A percentile compares a stretch with the other conserved stretches of the same genome.
These are phyloP conservation scores for Euphorbia celastroides DNA, from an alignment of 441 rosid genomes.

Conservation along the genomic window DNA sequence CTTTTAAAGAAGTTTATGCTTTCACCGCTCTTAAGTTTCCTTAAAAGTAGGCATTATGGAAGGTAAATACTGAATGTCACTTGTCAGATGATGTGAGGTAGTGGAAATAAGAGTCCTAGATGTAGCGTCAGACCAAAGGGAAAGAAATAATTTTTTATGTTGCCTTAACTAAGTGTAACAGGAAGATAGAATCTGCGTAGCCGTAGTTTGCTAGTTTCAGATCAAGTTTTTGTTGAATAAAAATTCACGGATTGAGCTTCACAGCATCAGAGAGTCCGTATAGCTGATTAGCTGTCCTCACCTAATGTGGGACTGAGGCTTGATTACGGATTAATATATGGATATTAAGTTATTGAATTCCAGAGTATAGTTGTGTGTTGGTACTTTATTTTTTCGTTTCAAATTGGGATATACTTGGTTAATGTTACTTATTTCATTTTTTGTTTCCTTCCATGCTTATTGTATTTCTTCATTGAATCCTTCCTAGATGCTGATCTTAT, in stretches of 20 bases:
- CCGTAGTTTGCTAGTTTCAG: neutral
- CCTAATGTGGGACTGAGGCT: too few species aligned
- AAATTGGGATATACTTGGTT: neutral
- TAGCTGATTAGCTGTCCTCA: too few species aligned
- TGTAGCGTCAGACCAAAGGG: too few species aligned
- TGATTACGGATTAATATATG: too few species aligned
- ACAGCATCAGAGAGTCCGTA: too few species aligned
- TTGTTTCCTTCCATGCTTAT: neutral
- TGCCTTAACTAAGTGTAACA: neutral
- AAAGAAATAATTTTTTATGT: too few species aligned
- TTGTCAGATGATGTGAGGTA: neutral
- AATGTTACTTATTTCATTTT: neutral
- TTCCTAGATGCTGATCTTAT: neutral
- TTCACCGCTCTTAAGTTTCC: neutral
- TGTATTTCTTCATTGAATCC: neutral
- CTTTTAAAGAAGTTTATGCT: neutral
- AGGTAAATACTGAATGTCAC: neutral
- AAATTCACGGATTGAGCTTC: neutral
- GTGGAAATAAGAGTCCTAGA: neutral
- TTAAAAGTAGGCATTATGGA: neutral
- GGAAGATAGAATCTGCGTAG: too few species aligned
- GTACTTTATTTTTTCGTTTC: neutral
- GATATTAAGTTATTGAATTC: constrained; percentile 1
- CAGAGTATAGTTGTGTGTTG: neutral
- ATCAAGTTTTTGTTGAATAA: neutral